phyloP scores from a whole-genome alignment of 2,329 filamentous ascomycete genomes.

The Pseudogymnoascus sp. region DNA sequence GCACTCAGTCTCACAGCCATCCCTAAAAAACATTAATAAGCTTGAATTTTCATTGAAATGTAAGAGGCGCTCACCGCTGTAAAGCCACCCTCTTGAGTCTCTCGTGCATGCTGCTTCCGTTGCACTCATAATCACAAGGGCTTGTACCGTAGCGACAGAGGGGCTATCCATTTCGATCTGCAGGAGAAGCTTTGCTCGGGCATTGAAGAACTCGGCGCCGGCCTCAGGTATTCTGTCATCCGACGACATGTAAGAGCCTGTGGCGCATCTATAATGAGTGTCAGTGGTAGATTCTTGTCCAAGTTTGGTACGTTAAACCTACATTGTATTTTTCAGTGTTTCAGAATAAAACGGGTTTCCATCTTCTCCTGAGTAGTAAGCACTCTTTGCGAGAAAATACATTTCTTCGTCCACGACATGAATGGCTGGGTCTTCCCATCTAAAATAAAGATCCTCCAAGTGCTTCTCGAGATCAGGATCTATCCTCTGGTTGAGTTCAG shows the following conservation, averaged over 20 bases:
- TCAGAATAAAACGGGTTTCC: constrained; percentile 11
- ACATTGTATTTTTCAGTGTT: constrained; percentile 13
- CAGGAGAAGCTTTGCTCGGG: constrained; percentile 36
- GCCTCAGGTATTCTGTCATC: constrained; percentile 12
- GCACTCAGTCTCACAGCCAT: constrained; percentile 13
- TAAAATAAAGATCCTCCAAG: constrained; percentile 12
- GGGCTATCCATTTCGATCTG: constrained; percentile 41
- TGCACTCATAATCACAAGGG: constrained; percentile 37
- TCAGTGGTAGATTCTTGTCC: background rate
- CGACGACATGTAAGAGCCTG: background rate
- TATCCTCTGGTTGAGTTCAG: constrained; percentile 6
- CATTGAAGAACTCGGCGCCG: constrained; percentile 34
- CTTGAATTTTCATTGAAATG: background rate
- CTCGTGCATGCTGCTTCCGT: constrained; percentile 37
- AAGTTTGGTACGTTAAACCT: background rate
- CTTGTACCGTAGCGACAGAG: constrained; percentile 40
- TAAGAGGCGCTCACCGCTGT: constrained; percentile 30
- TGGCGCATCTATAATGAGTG: background rate
- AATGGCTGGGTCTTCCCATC: constrained; percentile 12
- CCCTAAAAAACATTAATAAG: constrained; percentile 7
- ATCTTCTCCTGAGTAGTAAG: background rate
- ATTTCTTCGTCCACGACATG: constrained; percentile 14
- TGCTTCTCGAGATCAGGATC: constrained; percentile 9
- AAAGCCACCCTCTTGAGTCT: constrained; percentile 40
- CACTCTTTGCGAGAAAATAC: constrained; percentile 7